Conservation (phyloP, 805 yeast genomes). For the Kodamaea neixiangensis region DNA sequence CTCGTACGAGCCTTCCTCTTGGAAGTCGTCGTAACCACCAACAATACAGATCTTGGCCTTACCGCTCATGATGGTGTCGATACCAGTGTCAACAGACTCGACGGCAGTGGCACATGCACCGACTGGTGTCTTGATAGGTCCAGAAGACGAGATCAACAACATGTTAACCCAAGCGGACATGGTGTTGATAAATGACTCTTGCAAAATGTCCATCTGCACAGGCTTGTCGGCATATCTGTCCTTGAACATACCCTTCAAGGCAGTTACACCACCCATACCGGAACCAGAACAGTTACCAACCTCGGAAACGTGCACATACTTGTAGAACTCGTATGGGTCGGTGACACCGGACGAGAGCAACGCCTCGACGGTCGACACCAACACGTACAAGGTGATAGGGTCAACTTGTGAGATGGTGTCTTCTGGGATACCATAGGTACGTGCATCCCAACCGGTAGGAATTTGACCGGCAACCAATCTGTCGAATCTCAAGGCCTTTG, state of each 20-base stretch:
- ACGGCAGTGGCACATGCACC: conserved; percentile 99
- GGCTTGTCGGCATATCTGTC: conserved; percentile 92
- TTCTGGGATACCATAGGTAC: conserved; percentile 90
- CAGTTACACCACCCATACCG: conserved; percentile 99
- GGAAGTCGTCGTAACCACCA: conserved; percentile 99
- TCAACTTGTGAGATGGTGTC: conserved; percentile 94
- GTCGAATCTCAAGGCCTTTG: conserved; percentile 80
- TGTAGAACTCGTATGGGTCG: conserved; percentile 98
- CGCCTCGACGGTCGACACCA: conserved; percentile 95
- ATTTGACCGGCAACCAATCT: conserved; percentile 89
- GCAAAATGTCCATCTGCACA: conserved; percentile 95
- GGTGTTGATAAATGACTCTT: conserved; percentile 97
- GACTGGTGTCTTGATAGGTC: conserved; percentile 99
- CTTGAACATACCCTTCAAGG: conserved; percentile 96
- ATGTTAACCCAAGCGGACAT: conserved; percentile 99
- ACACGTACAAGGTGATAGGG: conserved; percentile 87
- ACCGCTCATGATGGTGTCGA: conserved; percentile 88
- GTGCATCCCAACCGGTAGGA: conserved; percentile 98
- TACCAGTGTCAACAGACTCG: conserved; percentile 95
- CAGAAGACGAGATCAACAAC: conserved; percentile 94
- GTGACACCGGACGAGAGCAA: conserved; percentile 92
- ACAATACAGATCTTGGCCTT: conserved; percentile 95
- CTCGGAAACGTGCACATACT: conserved; percentile 97
- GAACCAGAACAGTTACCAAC: conserved; percentile 99
- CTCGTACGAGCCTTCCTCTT: conserved; percentile 97